Evolutionary conservation across 2,329 filamentous ascomycete genomes (phyloP).

Genomic region (Trichophyton simii): DNA sequence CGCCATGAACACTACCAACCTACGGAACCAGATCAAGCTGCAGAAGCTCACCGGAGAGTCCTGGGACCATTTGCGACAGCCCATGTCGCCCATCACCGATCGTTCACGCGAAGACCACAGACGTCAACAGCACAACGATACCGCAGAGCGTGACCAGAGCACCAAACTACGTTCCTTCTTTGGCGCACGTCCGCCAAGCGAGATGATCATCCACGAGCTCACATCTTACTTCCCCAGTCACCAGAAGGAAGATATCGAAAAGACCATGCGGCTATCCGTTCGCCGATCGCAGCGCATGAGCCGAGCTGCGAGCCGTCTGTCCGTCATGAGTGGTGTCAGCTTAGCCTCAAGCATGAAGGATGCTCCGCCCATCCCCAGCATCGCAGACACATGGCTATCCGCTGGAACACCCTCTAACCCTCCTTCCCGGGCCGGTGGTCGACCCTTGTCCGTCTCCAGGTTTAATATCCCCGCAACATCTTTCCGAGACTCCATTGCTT

Average conservation of each 20-base stretch:
- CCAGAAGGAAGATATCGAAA: constrained; percentile 84
- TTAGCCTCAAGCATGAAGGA: constrained; percentile 85
- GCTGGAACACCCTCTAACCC: constrained; percentile 39
- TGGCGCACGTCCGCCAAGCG: constrained; percentile 82
- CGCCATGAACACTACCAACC: constrained; percentile 49
- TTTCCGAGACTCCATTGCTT: constrained; percentile 79
- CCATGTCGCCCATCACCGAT: constrained; percentile 58
- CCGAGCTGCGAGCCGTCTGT: constrained; percentile 82
- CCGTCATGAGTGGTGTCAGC: constrained; percentile 86
- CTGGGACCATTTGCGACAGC: constrained; percentile 73
- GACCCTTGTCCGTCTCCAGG: constrained; percentile 49
- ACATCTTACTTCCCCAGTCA: constrained; percentile 97
- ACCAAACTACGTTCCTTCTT: constrained; percentile 54
- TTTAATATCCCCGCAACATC: constrained; percentile 47
- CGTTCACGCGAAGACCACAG: constrained; percentile 37
- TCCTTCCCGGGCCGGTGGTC: constrained; percentile 33
- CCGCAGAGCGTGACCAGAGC: constrained; percentile 14
- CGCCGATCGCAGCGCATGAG: constrained; percentile 81
- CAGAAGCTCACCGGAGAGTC: constrained; percentile 80
- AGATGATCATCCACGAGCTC: constrained; percentile 91
- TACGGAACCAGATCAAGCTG: constrained; percentile 73
- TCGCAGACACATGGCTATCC: constrained; percentile 77
- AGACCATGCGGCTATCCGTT: constrained; percentile 85
- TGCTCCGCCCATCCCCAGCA: constrained; percentile 87
- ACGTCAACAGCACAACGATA: constrained; percentile 16